Base-by-base conservation (phyloP, 2,329 filamentous ascomycete species). In the Penicillium sp. region DNA sequence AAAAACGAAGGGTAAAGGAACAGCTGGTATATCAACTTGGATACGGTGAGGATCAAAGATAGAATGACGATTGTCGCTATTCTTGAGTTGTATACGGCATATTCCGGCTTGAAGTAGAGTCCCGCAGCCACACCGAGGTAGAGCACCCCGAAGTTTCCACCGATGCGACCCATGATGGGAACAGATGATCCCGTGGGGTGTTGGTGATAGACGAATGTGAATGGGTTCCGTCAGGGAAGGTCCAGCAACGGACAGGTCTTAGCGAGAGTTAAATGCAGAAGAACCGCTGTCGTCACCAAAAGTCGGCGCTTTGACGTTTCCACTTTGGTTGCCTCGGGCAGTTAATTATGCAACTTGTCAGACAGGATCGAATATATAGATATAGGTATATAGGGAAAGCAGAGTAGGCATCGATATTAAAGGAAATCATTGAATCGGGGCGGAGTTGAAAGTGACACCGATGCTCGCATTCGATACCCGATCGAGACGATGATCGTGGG, bases 1-100 rank as follows among this genome's bases (percentile, higher is more conserved):
- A 86, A 70, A 52, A 75, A 79, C 29, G 73, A 67, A 3, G 82
- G 83, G 58, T 82, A 85, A 38, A 86, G 58, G 8, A 83, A 43
- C 0, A 79, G 60, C 24, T 37, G 49, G 53, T 72, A 71, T 4
- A 69, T 5, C 3, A 64, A 27, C 37, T 57, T 63, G 6, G 58
- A 50, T 2, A 57, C 6, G 29, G 53, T 60, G 18, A 67, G 45
- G 12, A 61, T 37, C 1, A 56, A 29, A 28, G 66, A 61, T 1
- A 66, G 44, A 8, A 59, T 27, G 3, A 51, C 33, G 8, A 58
- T 57, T 0, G 66, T 70, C 27, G 49, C 47, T 9, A 52, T 12
- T 40, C 58, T 65, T 1, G 69, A 72, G 5, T 58, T 54, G 6
- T 48, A 49, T 6, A 69, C 46, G 20, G 64, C 56, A 46, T 66